Evolutionary conservation across 352 stramenopile species (phyloP), one percentile per base, ranked within the genome.

Genomic region (Globisporangium abappressorium): DNA sequence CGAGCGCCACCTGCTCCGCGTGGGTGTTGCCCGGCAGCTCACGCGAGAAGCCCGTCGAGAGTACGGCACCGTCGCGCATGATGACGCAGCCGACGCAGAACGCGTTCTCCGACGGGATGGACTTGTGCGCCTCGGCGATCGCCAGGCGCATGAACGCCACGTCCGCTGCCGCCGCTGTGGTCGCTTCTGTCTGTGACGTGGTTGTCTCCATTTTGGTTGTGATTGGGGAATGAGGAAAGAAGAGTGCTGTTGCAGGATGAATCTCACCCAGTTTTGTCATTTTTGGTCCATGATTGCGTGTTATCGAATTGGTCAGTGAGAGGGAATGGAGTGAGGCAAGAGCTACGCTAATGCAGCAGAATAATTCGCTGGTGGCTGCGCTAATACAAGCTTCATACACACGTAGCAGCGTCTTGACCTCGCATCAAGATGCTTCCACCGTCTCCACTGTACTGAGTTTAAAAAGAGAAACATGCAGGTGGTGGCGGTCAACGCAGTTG

Each of bases 1-100:
- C 66, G 43, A 97, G 77, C 33, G 88, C 88, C 41, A 93, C 90
- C 63, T 97, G 85, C 75, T 97, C 90, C 28, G 90, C 88, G 74
- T 97, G 90, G 34, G 90, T 96, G 77, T 97, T 97, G 49, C 90
- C 90, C 24, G 84, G 84, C 20, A 96, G 73, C 73, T 97, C 90
- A 12, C 90, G 85, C 51, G 85, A 95, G 58, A 92, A 97, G 18
- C 90, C 90, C 33, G 83, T 73, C 51, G 88, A 78, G 38, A 96
- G 72, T 62, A 95, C 76, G 0, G 65, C 56, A 33, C 68, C 77
- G 58, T 92, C 77, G 57, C 77, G 76, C 54, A 85, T 82, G 18
- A 97, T 73, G 14, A 97, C 81, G 65, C 87, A 94, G 46, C 87
- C 87, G 7, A 95, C 89, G 62, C 86, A 94, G 70, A 89, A 97